These are phyloP conservation scores for Aspergillus ostianus DNA, from an alignment of 495 filamentous ascomycete species.

Conservation along the genomic window DNA sequence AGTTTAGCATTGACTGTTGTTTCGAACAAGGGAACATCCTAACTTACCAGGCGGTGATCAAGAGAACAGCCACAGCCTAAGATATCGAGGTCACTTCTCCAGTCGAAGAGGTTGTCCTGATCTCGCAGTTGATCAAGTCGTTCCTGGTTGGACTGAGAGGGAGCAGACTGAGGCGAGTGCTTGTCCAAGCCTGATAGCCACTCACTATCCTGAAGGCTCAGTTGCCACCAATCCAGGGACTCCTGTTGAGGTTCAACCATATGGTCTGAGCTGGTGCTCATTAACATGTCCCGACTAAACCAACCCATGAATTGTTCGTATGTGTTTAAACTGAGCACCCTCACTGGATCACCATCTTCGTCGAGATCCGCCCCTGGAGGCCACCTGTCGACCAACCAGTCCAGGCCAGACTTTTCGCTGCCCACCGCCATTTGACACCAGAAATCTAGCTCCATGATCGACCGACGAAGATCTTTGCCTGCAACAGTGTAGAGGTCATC, in stretches of 20 bases:
- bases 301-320: constrained; percentile 78
- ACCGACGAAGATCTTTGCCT: constrained; percentile 69
- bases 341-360: constrained; percentile 58
- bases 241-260: constrained; percentile 35
- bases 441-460: constrained; percentile 85
- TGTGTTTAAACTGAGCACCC: constrained; percentile 82
- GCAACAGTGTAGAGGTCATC: constrained; percentile 66
- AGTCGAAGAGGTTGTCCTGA: constrained; percentile 33
- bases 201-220: constrained; percentile 39
- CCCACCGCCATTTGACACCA: constrained; percentile 97
- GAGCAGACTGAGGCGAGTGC: neutral
- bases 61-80: constrained; percentile 31
- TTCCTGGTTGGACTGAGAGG: constrained; percentile 20
- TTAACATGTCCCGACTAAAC: constrained; percentile 56
- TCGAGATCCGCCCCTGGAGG: constrained; percentile 68
- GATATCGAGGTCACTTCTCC: constrained; percentile 39
- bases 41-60: constrained; percentile 31
- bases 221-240: constrained; percentile 37
- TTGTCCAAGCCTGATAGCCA: constrained; percentile 17
- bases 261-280: constrained; percentile 20
- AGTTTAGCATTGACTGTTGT: constrained; percentile 22
- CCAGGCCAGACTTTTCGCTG: constrained; percentile 80
- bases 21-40: neutral
- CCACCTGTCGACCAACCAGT: constrained; percentile 81
- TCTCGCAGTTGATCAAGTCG: constrained; percentile 29